These are phyloP conservation scores for Pythium phragmiticola DNA, from an alignment of 352 stramenopile species.

Conservation along the genomic window DNA sequence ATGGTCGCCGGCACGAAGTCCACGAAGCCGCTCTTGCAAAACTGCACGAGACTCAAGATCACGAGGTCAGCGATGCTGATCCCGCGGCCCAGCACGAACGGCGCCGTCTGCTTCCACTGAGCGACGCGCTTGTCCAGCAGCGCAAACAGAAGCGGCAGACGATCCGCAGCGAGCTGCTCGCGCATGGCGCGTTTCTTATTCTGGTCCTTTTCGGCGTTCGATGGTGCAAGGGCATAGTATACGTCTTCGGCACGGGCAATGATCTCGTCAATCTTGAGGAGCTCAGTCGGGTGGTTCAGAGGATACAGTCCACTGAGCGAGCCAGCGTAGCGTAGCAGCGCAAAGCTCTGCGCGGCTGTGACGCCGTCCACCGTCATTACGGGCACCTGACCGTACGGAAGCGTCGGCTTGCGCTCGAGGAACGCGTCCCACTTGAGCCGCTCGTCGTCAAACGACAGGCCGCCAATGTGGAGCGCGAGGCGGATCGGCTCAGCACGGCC, in stretches of 20 bases:
- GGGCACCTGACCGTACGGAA: conserved; percentile 34
- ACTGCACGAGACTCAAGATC: conserved; percentile 42
- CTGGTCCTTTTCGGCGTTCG: conserved; percentile 28
- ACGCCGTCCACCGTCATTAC: conserved; percentile 33
- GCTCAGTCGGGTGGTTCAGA: not conserved
- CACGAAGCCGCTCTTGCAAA: conserved; percentile 32
- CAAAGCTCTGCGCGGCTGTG: conserved; percentile 28
- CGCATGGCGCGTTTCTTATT: conserved; percentile 29
- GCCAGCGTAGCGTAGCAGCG: conserved; percentile 34
- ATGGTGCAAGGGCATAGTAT: conserved; percentile 7
- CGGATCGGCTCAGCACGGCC: conserved; percentile 13
- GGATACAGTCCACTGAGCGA: conserved; percentile 36
- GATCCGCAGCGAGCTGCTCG: conserved; percentile 32
- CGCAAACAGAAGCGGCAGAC: conserved; percentile 32
- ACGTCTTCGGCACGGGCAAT: conserved; percentile 4
- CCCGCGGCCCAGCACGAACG: conserved; percentile 30
- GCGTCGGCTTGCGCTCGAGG: conserved; percentile 21
- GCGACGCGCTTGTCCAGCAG: conserved; percentile 40
- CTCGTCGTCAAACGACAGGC: conserved; percentile 40
- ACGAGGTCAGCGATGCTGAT: conserved; percentile 54
- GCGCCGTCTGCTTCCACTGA: conserved; percentile 20
- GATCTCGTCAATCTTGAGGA: conserved; percentile 22
- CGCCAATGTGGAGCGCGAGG: conserved; percentile 28
- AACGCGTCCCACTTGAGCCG: conserved; percentile 26
- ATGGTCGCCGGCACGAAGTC: conserved; percentile 30